Conservation (phyloP, 768 basidiomycete species). For the Clitopilus hobsonii region DNA sequence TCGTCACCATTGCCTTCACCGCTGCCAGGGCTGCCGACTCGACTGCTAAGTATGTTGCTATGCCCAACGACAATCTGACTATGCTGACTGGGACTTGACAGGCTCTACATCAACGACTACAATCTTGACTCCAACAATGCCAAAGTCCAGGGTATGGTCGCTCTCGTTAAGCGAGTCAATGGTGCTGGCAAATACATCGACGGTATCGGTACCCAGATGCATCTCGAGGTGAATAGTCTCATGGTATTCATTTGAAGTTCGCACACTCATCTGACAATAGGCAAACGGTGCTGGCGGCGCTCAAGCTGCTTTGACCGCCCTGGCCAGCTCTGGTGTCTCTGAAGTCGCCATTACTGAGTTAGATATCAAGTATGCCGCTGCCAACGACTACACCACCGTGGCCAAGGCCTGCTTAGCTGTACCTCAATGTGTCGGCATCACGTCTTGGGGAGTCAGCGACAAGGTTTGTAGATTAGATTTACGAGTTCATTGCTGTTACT, state of each 20-base stretch:
- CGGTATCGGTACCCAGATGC: constrained; percentile 47
- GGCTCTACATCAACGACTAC: constrained; percentile 39
- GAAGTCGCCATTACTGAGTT: constrained; percentile 50
- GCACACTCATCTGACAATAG: constrained; percentile 11
- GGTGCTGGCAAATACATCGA: constrained; percentile 35
- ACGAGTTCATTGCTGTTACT: too few species aligned
- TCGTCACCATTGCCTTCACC: constrained; percentile 47
- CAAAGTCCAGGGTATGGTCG: constrained; percentile 35
- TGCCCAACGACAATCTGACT: neutral
- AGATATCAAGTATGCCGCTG: constrained; percentile 29
- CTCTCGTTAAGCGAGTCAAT: constrained; percentile 34
- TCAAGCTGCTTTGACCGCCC: constrained; percentile 36
- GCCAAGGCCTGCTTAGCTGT: constrained; percentile 42
- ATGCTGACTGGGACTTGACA: constrained; percentile 1
- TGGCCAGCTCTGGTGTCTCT: constrained; percentile 34
- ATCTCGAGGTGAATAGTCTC: constrained; percentile 24
- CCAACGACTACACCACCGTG: constrained; percentile 40
- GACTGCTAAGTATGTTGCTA: constrained; percentile 32
- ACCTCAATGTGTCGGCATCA: constrained; percentile 40
- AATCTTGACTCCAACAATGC: constrained; percentile 47
- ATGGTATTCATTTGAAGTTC: neutral
- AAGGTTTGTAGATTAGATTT: too few species aligned
- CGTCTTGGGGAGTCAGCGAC: constrained; percentile 48
- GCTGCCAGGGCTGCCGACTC: constrained; percentile 46
- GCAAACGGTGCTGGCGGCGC: constrained; percentile 35